These are phyloP conservation scores for Bretschneidera sinensis DNA, from an alignment of 345 rosid species.

Conservation along the genomic window DNA sequence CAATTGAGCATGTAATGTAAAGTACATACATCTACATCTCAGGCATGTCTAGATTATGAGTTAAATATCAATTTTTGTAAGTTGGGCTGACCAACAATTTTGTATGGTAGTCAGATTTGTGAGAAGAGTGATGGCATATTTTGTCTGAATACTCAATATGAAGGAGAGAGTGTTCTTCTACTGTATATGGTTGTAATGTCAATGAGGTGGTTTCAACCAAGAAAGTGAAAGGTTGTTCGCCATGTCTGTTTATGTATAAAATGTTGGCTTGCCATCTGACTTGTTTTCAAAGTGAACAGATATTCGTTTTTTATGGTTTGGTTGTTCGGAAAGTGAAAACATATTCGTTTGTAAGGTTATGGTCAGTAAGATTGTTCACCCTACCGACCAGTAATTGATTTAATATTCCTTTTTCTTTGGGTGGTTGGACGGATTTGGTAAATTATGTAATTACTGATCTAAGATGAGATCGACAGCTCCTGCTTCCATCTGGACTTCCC, in stretches of 20 bases:
- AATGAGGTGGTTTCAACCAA: no score
- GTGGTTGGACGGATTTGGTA: no score
- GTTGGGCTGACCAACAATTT: neutral
- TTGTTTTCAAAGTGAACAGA: neutral
- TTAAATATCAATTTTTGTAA: neutral
- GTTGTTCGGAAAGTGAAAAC: neutral
- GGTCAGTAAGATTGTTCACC: neutral
- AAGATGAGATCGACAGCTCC: no score
- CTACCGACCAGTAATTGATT: neutral
- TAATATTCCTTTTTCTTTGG: no score
- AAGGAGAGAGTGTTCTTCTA: no score
- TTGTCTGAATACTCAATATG: neutral
- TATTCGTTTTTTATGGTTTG: no score
- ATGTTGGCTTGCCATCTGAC: no score
- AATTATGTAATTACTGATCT: no score
- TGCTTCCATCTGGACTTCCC: no score
- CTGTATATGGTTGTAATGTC: no score
- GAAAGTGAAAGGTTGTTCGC: no score
- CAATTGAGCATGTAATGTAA: neutral
- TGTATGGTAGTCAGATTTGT: neutral
- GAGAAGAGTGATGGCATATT: neutral
- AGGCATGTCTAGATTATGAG: neutral
- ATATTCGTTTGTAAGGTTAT: neutral
- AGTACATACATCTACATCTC: neutral
- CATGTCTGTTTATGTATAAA: no score